Base-by-base conservation (phyloP, 768 basidiomycete genomes). In the Cubamyces lactineus region DNA sequence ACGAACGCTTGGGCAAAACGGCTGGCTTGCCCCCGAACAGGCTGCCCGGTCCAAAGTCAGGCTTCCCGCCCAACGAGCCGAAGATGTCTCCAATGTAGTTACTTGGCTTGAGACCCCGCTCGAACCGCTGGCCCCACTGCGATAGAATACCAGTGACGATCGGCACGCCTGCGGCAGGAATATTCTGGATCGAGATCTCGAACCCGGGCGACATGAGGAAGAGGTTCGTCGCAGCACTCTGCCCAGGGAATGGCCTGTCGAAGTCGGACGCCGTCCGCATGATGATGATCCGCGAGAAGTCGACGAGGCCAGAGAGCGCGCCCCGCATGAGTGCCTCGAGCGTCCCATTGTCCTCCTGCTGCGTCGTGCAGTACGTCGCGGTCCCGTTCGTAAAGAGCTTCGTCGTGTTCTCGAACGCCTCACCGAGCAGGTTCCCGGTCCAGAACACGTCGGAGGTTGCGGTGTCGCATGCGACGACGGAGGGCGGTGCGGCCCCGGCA, bases 301-400 rank as follows among this genome's bases (percentile, higher is more conserved):
- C 78, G 62, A 77, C 69, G 47, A 70, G 67, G 1, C 72, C n/a
- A n/a, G 71, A 64, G 45, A 69, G 61, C 24, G 73, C 69, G 2
- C 74, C 78, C 34, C 78, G 72, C 55, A 79, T 48, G 55, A 79
- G 73, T 1, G 75, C 73, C 53, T 75, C 75, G 34, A 79, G 73
- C 28, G 68, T 71, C 13, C 74, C 79, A 64, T 77, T 79, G 70
- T 79, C 79, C 65, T 80, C 79, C 63, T 79, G 73, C 53, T 71
- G 70, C 2, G 75, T 73, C 19, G 73, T 70, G 61, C 74, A 75
- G 66, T 75, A 75, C 5, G 59, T 61, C n/a, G 62, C 76, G 12
- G 64, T 59, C 5, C 74, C 73, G 28, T 73, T 71, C 28, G 78
- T 80, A 65, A 76, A 69, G 42, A 73, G 62, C 21, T 39, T 23